Evolutionary conservation across 176 grass and related monocot genomes (phyloP).

Genomic region (Hsuehochloa calcarea): DNA sequence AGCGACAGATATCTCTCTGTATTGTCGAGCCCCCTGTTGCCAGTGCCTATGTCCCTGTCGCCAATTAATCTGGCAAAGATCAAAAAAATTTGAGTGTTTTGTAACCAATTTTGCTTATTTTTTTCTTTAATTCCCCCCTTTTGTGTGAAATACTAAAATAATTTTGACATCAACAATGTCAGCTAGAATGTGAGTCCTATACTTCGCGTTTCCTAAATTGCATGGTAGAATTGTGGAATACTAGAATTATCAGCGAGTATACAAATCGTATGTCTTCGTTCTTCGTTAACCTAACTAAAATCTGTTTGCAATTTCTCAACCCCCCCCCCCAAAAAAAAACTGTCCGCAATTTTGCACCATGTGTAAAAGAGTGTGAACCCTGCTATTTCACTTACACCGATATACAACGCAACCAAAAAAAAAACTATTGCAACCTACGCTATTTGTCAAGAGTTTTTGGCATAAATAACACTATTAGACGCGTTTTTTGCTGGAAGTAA

Average conservation of each 20-base stretch:
- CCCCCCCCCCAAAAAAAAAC: too few relatives aligned
- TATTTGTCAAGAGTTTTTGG: not conserved
- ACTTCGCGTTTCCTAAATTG: not conserved
- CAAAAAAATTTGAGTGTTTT: too few relatives aligned
- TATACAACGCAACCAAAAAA: not conserved
- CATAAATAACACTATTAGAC: too few relatives aligned
- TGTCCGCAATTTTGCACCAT: not conserved
- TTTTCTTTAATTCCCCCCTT: not conserved
- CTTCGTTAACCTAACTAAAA: too few relatives aligned
- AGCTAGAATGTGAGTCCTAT: not conserved
- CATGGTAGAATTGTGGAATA: not conserved
- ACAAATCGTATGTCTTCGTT: not conserved
- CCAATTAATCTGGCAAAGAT: too few relatives aligned
- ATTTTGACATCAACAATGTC: not conserved
- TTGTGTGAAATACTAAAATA: not conserved
- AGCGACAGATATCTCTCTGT: too few relatives aligned
- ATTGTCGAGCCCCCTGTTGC: too few relatives aligned
- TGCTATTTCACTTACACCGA: not conserved
- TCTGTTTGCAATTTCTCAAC: not conserved
- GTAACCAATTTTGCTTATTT: not conserved
- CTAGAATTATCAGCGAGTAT: not conserved
- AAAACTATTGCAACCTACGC: not conserved
- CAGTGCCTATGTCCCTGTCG: too few relatives aligned
- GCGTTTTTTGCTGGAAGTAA: too few relatives aligned
- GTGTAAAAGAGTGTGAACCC: not conserved